Conservation (phyloP, 306 rosid genomes). For the Clitoria ternatea region DNA sequence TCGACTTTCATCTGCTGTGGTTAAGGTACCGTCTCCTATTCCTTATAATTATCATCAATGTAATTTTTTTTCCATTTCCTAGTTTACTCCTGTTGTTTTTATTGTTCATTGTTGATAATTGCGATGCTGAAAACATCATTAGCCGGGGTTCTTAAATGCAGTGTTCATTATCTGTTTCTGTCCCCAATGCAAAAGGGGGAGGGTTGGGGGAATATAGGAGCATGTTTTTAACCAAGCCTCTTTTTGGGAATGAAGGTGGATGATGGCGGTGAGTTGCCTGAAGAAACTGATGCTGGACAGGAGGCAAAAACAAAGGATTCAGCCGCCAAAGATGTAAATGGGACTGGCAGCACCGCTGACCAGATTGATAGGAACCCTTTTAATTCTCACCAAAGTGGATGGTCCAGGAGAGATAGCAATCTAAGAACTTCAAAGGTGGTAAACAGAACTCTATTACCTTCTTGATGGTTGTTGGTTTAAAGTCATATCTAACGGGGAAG, state of each 20-base stretch:
- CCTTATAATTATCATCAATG: not conserved
- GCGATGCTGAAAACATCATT: not conserved
- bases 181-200: too few relatives aligned
- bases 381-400: constrained; percentile 46
- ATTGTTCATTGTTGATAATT: not conserved
- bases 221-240: not conserved
- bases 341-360: constrained; percentile 10
- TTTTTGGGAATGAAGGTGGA: constrained; percentile 54
- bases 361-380: constrained; percentile 40
- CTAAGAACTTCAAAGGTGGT: constrained; percentile 55
- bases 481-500: constrained; percentile 2
- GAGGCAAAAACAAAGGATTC: constrained; percentile 38
- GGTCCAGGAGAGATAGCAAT: constrained; percentile 54
- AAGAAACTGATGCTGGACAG: constrained; percentile 46
- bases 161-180: not conserved
- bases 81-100: not conserved
- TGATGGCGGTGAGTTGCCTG: constrained; percentile 72
- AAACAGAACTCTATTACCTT: constrained; percentile 4
- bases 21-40: constrained; percentile 46
- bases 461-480: not conserved
- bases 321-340: constrained; percentile 27
- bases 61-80: not conserved
- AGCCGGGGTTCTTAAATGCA: not conserved
- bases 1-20: constrained; percentile 85
- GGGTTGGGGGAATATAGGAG: not conserved